Evolutionary conservation across 2,329 filamentous ascomycete genomes (phyloP).

Genomic region (Diaporthe sp.): DNA sequence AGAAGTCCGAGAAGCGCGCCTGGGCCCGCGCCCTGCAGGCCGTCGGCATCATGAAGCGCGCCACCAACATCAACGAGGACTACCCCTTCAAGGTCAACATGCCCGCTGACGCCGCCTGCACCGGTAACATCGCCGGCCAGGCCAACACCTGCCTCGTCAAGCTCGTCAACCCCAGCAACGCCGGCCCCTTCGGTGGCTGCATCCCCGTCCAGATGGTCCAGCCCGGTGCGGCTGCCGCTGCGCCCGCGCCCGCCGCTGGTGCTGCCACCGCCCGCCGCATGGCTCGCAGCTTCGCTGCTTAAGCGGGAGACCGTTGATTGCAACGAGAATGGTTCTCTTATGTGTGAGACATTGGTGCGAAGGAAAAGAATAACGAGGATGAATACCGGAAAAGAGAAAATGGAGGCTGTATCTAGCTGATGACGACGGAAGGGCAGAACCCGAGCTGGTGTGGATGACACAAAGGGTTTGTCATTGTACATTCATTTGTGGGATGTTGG

Average conservation of each 20-base stretch:
- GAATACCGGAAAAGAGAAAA: background rate
- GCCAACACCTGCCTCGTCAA: slow-evolving; percentile 48
- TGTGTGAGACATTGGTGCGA: background rate
- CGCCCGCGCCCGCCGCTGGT: slow-evolving; percentile 27
- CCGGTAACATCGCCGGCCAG: slow-evolving; percentile 45
- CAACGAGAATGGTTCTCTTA: background rate
- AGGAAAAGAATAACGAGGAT: background rate
- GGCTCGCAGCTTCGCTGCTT: slow-evolving; percentile 38
- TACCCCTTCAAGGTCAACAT: slow-evolving; percentile 46
- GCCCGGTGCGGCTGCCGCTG: slow-evolving; percentile 18
- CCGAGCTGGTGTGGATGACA: background rate
- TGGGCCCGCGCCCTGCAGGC: slow-evolving; percentile 39
- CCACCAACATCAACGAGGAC: slow-evolving; percentile 44
- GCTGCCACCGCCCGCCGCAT: slow-evolving; percentile 39
- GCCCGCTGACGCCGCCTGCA: slow-evolving; percentile 47
- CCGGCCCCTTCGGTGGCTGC: slow-evolving; percentile 41
- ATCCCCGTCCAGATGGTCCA: slow-evolving; percentile 39
- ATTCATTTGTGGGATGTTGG: slow-evolving; percentile 15
- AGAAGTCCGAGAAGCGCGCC: slow-evolving; percentile 43
- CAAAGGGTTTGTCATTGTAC: background rate
- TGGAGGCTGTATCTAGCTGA: slow-evolving; percentile 8
- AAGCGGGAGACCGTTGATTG: background rate
- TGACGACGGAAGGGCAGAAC: background rate
- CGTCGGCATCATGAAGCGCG: slow-evolving; percentile 41
- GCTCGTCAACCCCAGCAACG: slow-evolving; percentile 46